These are phyloP conservation scores for Thelonectria discophora DNA, from an alignment of 2,329 filamentous ascomycete species.

Conservation along the genomic window DNA sequence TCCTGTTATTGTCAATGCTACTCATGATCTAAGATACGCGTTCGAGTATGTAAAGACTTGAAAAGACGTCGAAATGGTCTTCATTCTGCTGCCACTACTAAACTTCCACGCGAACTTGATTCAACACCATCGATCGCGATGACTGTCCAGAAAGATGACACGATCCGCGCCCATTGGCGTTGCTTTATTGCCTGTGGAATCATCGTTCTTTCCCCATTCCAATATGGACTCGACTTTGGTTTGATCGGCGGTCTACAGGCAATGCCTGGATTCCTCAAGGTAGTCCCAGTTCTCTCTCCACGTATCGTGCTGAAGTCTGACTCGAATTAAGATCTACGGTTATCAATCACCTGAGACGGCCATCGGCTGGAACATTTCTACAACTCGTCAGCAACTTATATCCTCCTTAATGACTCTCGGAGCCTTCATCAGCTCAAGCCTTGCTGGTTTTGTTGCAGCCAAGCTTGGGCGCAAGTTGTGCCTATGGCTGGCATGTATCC, in stretches of 20 bases:
- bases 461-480: slow-evolving; percentile 32
- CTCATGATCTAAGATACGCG: background rate
- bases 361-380: slow-evolving; percentile 39
- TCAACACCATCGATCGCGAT: slow-evolving; percentile 9
- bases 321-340: slow-evolving; percentile 30
- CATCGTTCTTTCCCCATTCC: slow-evolving; percentile 35
- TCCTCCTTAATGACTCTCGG: slow-evolving; percentile 38
- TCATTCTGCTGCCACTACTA: background rate
- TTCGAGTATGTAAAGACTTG: slow-evolving; percentile 25
- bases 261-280: slow-evolving; percentile 37
- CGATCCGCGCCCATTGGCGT: slow-evolving; percentile 35
- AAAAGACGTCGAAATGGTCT: background rate
- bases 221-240: slow-evolving; percentile 39
- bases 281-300: background rate
- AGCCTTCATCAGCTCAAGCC: slow-evolving; percentile 36
- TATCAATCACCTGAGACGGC: slow-evolving; percentile 33
- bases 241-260: slow-evolving; percentile 35
- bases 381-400: slow-evolving; percentile 35
- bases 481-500: slow-evolving; percentile 32
- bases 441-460: slow-evolving; percentile 30
- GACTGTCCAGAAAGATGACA: slow-evolving; percentile 24
- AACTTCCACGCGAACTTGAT: background rate
- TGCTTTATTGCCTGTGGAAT: slow-evolving; percentile 35
- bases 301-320: too few species aligned
- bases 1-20: background rate